Percentiles rank a stretch among this genome's conserved stretches.
These are phyloP conservation scores for Erysimum cheiri DNA, from an alignment of 441 rosid genomes.

Conservation along the genomic window DNA sequence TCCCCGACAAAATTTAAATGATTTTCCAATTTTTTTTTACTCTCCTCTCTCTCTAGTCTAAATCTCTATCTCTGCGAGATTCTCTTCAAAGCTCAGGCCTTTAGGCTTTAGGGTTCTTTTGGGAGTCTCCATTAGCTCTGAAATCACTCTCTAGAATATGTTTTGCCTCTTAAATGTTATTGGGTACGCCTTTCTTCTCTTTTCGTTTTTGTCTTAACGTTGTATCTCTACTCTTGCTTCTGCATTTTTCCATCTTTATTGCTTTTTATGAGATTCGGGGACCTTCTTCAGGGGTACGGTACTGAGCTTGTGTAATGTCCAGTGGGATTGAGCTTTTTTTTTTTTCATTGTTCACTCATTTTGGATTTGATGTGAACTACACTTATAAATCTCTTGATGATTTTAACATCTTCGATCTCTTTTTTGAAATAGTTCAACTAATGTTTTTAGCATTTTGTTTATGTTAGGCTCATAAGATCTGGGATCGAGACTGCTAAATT, in stretches of 20 bases:
- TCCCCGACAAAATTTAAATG: conserved; percentile 18
- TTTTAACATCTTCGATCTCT: conserved; percentile 20
- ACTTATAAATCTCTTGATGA: not conserved
- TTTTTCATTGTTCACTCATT: not conserved
- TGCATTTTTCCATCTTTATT: conserved; percentile 23
- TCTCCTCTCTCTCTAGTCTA: not conserved
- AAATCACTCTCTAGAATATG: conserved; percentile 2
- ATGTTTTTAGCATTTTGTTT: conserved; percentile 12
- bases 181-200: conserved; percentile 5
- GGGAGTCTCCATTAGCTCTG: conserved; percentile 6
- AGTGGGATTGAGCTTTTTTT: not conserved
- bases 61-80: conserved; percentile 27
- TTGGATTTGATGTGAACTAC: conserved; percentile 13
- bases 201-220: not conserved
- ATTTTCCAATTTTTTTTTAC: not conserved
- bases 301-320: not conserved
- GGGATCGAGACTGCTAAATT: not conserved
- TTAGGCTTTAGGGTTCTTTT: conserved; percentile 21
- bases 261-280: conserved; percentile 40
- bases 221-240: not conserved
- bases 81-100: conserved; percentile 24
- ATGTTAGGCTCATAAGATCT: conserved; percentile 31
- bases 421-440: conserved; percentile 25
- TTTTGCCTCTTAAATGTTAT: not conserved
- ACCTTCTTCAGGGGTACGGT: conserved; percentile 20